phyloP scores from a whole-genome alignment of 805 yeast genomes.

The Tetrapisispora fleetii region DNA sequence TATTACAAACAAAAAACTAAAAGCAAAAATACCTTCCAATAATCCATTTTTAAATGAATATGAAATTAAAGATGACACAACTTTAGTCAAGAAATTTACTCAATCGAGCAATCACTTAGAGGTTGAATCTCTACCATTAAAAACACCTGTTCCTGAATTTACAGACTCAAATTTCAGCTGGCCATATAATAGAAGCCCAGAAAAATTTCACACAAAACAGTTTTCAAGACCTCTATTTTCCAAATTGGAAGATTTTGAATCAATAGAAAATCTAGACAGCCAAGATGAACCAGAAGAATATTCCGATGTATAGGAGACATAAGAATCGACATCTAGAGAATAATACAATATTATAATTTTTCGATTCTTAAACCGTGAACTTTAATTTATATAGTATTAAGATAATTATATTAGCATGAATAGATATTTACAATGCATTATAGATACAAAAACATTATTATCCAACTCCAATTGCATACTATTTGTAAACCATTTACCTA shows the following conservation, averaged over 20 bases:
- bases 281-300: background rate
- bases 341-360: no score
- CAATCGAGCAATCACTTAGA: background rate
- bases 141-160: constrained; percentile 1
- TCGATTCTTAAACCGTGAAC: no score
- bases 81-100: background rate
- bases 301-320: background rate
- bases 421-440: no score
- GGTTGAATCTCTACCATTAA: background rate
- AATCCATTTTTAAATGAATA: background rate
- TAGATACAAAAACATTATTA: no score
- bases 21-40: background rate
- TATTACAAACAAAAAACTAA: constrained; percentile 6
- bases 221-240: background rate
- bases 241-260: background rate
- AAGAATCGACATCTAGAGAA: no score
- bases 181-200: background rate
- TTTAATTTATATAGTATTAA: no score
- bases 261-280: background rate
- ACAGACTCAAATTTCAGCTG: background rate
- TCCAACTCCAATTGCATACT: no score
- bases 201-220: background rate
- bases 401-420: no score
- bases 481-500: no score
- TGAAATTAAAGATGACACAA: background rate